Percentiles rank a stretch among this genome's conserved stretches.
These are phyloP conservation scores for Galerina sulciceps DNA, from an alignment of 768 basidiomycete genomes.

Conservation along the genomic window DNA sequence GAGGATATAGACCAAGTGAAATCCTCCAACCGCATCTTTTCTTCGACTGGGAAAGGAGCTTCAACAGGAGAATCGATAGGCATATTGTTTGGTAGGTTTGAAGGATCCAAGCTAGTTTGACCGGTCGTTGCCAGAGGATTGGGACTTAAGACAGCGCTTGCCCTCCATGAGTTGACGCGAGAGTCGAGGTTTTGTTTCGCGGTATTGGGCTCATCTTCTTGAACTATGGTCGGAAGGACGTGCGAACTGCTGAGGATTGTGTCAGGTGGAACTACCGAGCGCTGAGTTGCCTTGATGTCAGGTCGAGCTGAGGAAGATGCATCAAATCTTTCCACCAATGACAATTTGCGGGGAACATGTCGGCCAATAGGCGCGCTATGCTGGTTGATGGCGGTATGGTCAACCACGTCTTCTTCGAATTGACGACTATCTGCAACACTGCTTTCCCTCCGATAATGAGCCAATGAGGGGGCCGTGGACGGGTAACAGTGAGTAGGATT, in stretches of 20 bases:
- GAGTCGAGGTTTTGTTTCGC: conserved; percentile 56
- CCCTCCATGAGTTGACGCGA: conserved; percentile 71
- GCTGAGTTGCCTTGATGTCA: conserved; percentile 31
- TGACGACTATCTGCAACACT: conserved; percentile 42
- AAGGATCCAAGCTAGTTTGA: conserved; percentile 53
- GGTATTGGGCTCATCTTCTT: conserved; percentile 60
- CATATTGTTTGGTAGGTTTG: conserved; percentile 52
- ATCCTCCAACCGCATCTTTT: conserved; percentile 63
- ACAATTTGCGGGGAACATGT: conserved; percentile 68
- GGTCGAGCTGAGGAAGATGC: conserved; percentile 41
- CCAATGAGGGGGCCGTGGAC: conserved; percentile 45
- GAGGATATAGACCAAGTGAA: conserved; percentile 76
- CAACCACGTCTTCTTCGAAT: conserved; percentile 45
- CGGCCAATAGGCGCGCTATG: conserved; percentile 39
- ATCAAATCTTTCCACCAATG: conserved; percentile 70
- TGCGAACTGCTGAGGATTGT: conserved; percentile 29
- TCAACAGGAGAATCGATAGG: conserved; percentile 28
- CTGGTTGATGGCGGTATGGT: conserved; percentile 28
- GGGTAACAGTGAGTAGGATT: conserved; percentile 36
- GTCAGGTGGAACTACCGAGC: conserved; percentile 32
- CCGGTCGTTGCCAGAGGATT: conserved; percentile 51
- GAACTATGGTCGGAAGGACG: conserved; percentile 61
- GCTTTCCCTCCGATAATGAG: conserved; percentile 61
- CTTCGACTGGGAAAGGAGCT: conserved; percentile 27
- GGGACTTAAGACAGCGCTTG: conserved; percentile 53